Conservation (phyloP, 176 grass and related monocot species). For the Tillandsia fasciculata region DNA sequence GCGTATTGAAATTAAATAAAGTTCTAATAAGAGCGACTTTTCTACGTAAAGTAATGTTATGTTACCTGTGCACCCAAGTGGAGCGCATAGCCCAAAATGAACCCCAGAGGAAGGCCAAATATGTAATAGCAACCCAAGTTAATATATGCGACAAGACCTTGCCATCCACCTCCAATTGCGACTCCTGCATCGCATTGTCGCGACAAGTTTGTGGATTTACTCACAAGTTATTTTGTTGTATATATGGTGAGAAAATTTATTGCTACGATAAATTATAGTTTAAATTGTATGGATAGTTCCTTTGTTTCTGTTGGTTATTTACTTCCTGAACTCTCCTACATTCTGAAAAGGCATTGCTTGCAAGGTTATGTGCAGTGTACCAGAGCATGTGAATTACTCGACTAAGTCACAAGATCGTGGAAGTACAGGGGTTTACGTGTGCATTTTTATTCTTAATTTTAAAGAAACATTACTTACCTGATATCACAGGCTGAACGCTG, state of each 20-base stretch:
- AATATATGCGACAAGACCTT: conserved; percentile 57
- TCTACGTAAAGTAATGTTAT: background rate
- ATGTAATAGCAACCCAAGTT: conserved; percentile 52
- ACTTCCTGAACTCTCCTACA: no score
- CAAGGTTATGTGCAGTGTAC: no score
- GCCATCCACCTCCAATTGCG: conserved; percentile 55
- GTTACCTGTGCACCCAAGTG: conserved; percentile 38
- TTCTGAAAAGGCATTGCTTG: no score
- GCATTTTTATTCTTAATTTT: no score
- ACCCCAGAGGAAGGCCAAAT: conserved; percentile 38
- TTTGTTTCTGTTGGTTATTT: no score
- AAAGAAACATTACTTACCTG: conserved; percentile 13
- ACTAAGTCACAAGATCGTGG: no score
- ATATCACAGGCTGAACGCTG: conserved; percentile 51
- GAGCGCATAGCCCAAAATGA: conserved; percentile 35
- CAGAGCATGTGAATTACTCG: no score
- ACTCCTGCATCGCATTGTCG: conserved; percentile 21
- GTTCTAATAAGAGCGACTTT: background rate
- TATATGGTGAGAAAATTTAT: no score
- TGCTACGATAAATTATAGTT: no score
- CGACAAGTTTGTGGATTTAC: background rate
- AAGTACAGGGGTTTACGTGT: no score
- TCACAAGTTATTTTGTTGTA: no score
- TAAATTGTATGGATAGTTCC: no score
- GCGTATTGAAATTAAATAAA: background rate